These are phyloP conservation scores for Colletotrichum plurivorum DNA, from an alignment of 2,329 filamentous ascomycete genomes.

Conservation along the genomic window DNA sequence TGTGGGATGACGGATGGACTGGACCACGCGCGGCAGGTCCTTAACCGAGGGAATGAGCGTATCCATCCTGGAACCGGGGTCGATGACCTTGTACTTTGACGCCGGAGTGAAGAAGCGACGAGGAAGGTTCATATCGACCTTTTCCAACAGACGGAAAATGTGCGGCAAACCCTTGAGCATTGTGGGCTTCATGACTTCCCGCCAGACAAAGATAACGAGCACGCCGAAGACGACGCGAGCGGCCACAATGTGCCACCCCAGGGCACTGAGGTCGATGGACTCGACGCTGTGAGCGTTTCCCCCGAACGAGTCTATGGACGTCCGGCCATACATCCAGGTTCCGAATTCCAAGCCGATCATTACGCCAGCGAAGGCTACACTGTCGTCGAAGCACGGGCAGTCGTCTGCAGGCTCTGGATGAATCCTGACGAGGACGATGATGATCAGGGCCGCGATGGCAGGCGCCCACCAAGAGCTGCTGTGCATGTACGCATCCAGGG, in stretches of 20 bases:
- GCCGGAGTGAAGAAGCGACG: slow-evolving; percentile 92
- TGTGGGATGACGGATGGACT: slow-evolving; percentile 82
- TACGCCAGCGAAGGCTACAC: slow-evolving; percentile 92
- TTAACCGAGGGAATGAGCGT: slow-evolving; percentile 93
- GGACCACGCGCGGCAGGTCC: slow-evolving; percentile 86
- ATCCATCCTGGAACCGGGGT: slow-evolving; percentile 76
- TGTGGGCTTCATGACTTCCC: slow-evolving; percentile 88
- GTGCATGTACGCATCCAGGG: slow-evolving; percentile 80
- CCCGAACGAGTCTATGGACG: slow-evolving; percentile 60
- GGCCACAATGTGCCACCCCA: slow-evolving; percentile 76
- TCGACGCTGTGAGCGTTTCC: slow-evolving; percentile 62
- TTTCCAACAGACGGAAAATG: slow-evolving; percentile 88
- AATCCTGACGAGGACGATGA: slow-evolving; percentile 85
- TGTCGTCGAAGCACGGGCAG: slow-evolving; percentile 97
- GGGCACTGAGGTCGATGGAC: slow-evolving; percentile 74
- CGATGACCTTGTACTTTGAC: slow-evolving; percentile 90
- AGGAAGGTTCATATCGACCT: slow-evolving; percentile 83
- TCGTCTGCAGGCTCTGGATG: slow-evolving; percentile 97
- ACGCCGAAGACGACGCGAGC: slow-evolving; percentile 85
- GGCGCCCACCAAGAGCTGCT: slow-evolving; percentile 75
- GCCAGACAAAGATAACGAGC: slow-evolving; percentile 88
- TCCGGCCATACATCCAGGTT: slow-evolving; percentile 83
- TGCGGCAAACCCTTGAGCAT: slow-evolving; percentile 85
- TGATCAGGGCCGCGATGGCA: slow-evolving; percentile 72
- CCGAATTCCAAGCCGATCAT: slow-evolving; percentile 87